Conservation (phyloP, 106 monocot genomes). For the Acorus calamus region DNA sequence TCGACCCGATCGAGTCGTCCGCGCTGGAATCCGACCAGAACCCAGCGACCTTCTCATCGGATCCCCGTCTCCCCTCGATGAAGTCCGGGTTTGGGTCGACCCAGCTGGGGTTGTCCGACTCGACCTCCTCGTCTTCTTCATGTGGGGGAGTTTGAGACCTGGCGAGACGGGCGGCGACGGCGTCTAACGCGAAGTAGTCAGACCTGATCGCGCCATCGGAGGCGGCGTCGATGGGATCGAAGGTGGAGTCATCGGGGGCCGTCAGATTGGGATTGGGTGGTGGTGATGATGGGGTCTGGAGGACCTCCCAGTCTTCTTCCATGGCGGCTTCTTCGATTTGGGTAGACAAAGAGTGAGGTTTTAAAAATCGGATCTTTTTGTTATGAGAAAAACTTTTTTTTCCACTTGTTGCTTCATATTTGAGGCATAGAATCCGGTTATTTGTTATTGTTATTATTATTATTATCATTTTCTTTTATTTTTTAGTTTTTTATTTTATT, state of each 20-base stretch:
- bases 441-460: no score
- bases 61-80: background rate
- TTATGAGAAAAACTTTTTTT: no score
- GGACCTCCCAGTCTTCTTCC: no score
- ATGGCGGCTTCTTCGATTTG: no score
- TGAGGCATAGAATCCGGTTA: no score
- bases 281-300: no score
- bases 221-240: background rate
- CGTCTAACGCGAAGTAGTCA: slow-evolving; percentile 29
- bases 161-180: background rate
- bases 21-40: background rate
- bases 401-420: no score
- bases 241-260: background rate
- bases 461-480: no score
- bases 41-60: slow-evolving; percentile 1
- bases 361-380: no score
- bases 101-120: slow-evolving; percentile 22
- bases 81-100: slow-evolving; percentile 25
- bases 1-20: background rate
- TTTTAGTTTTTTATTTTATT: no score
- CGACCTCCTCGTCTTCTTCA: slow-evolving; percentile 8
- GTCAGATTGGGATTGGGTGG: no score
- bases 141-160: background rate
- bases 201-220: slow-evolving; percentile 25
- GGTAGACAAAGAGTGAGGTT: no score